These are phyloP conservation scores for Pichia sp. DNA, from an alignment of 1,139 yeast species.

Conservation along the genomic window DNA sequence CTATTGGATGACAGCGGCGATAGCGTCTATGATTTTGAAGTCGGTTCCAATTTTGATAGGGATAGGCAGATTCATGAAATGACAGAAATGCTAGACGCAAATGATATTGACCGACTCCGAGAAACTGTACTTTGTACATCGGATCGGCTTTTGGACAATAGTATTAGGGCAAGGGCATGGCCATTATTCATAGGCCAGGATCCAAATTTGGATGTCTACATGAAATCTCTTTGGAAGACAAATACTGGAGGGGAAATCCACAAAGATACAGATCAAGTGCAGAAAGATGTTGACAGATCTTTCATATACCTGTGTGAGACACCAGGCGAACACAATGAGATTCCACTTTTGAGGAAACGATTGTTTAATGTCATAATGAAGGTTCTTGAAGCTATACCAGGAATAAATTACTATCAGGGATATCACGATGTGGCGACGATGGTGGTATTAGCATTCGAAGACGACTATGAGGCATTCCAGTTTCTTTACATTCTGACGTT, in stretches of 20 bases:
- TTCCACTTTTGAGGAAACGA: slow-evolving; percentile 34
- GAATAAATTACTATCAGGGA: slow-evolving; percentile 81
- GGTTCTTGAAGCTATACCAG: slow-evolving; percentile 58
- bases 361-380: slow-evolving; percentile 48
- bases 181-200: slow-evolving; percentile 34
- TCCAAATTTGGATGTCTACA: slow-evolving; percentile 26
- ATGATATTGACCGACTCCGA: slow-evolving; percentile 22
- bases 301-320: slow-evolving; percentile 41
- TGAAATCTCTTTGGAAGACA: slow-evolving; percentile 6
- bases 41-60: neutral
- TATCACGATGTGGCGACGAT: slow-evolving; percentile 82
- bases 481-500: slow-evolving; percentile 58
- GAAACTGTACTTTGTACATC: slow-evolving; percentile 30
- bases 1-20: slow-evolving; percentile 3
- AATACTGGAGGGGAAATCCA: slow-evolving; percentile 37
- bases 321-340: slow-evolving; percentile 17
- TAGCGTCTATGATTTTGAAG: neutral
- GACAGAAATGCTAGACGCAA: slow-evolving; percentile 13
- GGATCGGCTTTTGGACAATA: slow-evolving; percentile 45
- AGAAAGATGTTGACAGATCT: slow-evolving; percentile 70
- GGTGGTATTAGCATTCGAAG: slow-evolving; percentile 49
- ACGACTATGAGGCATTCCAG: slow-evolving; percentile 43
- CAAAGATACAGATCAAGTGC: slow-evolving; percentile 73
- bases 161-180: slow-evolving; percentile 45
- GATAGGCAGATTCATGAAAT: slow-evolving; percentile 1